A percentile compares a stretch with the other conserved stretches of the same genome.
Evolutionary conservation across 495 filamentous ascomycete genomes (phyloP).

Genomic region (Articulospora tetracladia): DNA sequence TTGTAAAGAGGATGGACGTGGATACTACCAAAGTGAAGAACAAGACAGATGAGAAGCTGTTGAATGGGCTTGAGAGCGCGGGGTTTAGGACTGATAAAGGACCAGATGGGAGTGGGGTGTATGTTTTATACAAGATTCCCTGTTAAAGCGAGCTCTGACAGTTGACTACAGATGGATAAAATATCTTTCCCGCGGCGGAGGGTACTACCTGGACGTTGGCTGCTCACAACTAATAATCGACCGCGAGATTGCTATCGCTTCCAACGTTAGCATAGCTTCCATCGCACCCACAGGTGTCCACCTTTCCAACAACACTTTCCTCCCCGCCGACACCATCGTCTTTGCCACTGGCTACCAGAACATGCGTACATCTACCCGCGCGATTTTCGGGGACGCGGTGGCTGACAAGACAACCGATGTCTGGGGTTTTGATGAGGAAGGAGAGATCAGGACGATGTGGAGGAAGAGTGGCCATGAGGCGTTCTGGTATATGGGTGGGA

Average conservation of each 20-base stretch:
- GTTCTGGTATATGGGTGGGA: constrained; percentile 84
- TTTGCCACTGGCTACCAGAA: constrained; percentile 83
- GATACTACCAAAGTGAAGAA: constrained; percentile 41
- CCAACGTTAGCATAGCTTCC: constrained; percentile 60
- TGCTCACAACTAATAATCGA: constrained; percentile 67
- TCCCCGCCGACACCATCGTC: constrained; percentile 77
- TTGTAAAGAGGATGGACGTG: constrained; percentile 46
- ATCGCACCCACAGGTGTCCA: constrained; percentile 51
- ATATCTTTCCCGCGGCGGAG: constrained; percentile 61
- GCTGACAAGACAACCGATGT: constrained; percentile 63
- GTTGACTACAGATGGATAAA: neutral
- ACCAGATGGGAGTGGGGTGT: constrained; percentile 59
- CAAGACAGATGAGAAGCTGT: constrained; percentile 41
- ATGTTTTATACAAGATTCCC: constrained; percentile 78
- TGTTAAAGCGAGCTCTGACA: no score
- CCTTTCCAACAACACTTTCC: constrained; percentile 61
- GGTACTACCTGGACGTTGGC: constrained; percentile 84
- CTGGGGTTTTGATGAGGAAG: constrained; percentile 78
- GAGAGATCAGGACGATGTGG: constrained; percentile 71
- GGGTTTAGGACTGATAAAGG: constrained; percentile 66
- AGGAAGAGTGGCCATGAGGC: constrained; percentile 65
- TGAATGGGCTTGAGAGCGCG: constrained; percentile 50
- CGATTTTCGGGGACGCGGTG: constrained; percentile 67
- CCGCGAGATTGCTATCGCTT: constrained; percentile 73
- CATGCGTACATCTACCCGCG: constrained; percentile 61